Conservation (phyloP, 768 basidiomycete genomes). For the Amanita inopinata region DNA sequence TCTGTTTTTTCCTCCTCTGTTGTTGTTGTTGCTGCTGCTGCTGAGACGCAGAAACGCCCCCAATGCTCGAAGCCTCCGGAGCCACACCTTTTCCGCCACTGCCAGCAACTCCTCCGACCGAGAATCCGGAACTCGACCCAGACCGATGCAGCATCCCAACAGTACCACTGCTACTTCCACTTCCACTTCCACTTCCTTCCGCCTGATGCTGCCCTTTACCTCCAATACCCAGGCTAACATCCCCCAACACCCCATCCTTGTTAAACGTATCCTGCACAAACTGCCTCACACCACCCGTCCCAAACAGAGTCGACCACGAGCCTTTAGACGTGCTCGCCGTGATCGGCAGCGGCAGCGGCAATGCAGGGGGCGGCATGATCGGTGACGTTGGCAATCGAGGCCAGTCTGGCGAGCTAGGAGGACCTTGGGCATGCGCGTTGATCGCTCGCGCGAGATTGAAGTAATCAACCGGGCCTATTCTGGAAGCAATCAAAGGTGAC, state of each 20-base stretch:
- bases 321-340: constrained; percentile 41
- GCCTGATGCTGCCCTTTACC: background rate
- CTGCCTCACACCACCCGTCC: constrained; percentile 54
- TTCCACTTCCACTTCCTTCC: background rate
- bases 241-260: constrained; percentile 23
- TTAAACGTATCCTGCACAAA: constrained; percentile 44
- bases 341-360: constrained; percentile 38
- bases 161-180: background rate
- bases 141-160: background rate
- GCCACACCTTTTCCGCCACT: no score
- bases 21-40: constrained; percentile 4
- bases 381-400: constrained; percentile 34
- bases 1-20: constrained; percentile 11
- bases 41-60: background rate
- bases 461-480: constrained; percentile 39
- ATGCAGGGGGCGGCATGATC: constrained; percentile 24
- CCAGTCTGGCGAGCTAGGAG: constrained; percentile 41
- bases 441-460: constrained; percentile 36
- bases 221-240: background rate
- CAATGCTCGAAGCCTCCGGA: background rate
- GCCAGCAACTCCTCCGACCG: no score
- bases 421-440: background rate
- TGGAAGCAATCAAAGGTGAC: constrained; percentile 8
- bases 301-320: constrained; percentile 77
- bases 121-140: no score